Evolutionary conservation across 2,329 filamentous ascomycete species (phyloP).

Genomic region (Trichophyton mentagrophytes): DNA sequence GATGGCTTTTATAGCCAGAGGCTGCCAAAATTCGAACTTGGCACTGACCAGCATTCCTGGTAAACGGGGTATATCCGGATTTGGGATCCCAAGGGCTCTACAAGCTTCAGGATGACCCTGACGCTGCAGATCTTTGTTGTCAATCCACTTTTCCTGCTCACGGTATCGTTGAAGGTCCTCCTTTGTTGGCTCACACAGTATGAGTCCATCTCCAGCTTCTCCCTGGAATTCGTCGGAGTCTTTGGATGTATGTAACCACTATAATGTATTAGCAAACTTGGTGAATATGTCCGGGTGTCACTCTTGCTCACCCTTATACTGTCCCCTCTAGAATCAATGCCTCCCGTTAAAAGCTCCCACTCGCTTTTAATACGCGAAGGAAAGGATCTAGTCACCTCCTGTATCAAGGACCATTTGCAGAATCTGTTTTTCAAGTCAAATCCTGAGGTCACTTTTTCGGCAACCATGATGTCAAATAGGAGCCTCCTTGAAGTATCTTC

Average conservation of each 20-base stretch:
- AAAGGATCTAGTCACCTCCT: background rate
- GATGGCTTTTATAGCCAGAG: background rate
- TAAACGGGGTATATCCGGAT: background rate
- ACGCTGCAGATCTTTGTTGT: background rate
- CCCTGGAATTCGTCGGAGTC: background rate
- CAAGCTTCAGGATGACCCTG: background rate
- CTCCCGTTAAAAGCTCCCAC: background rate
- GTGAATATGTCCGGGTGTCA: background rate
- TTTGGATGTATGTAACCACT: background rate
- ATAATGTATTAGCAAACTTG: background rate
- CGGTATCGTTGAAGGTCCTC: background rate
- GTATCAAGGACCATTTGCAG: background rate
- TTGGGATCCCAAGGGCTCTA: background rate
- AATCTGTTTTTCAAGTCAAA: background rate
- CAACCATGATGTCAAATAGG: background rate
- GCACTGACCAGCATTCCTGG: background rate
- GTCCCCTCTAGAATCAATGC: background rate
- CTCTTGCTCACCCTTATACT: background rate
- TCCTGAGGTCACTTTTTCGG: background rate
- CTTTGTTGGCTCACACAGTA: background rate
- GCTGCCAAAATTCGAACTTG: constrained; percentile 1
- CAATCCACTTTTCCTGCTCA: background rate
- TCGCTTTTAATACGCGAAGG: background rate
- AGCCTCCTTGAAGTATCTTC: background rate
- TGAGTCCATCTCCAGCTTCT: background rate